These are phyloP conservation scores for Fusarium tupiense DNA, from an alignment of 2,329 filamentous ascomycete genomes.

Conservation along the genomic window DNA sequence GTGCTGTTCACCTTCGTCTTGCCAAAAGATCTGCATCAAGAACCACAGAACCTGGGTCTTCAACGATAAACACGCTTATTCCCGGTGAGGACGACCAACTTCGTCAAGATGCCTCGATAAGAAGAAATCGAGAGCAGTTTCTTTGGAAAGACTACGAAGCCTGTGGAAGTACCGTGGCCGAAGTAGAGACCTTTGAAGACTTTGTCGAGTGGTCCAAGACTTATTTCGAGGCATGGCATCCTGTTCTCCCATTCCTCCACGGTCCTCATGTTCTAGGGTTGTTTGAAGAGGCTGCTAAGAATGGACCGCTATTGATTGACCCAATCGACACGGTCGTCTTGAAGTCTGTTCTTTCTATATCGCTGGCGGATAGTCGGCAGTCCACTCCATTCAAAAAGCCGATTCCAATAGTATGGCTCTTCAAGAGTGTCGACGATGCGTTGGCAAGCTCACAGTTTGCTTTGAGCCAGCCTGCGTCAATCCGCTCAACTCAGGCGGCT, in stretches of 20 bases:
- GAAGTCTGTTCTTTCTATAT: conserved; percentile 62
- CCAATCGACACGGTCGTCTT: background rate
- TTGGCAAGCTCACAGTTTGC: conserved; percentile 59
- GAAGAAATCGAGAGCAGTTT: conserved; percentile 23
- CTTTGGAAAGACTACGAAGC: conserved; percentile 52
- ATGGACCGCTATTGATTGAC: conserved; percentile 28
- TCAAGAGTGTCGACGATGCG: conserved; percentile 59
- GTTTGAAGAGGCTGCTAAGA: conserved; percentile 55
- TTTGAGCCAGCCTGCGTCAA: conserved; percentile 57
- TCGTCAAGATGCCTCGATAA: conserved; percentile 31
- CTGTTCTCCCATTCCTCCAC: conserved; percentile 65
- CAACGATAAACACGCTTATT: conserved; percentile 51
- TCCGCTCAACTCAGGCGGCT: conserved; percentile 60
- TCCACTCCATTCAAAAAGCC: conserved; percentile 36
- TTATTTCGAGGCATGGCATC: conserved; percentile 69
- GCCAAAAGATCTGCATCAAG: conserved; percentile 38
- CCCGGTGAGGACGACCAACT: conserved; percentile 67
- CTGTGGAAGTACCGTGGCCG: conserved; percentile 1
- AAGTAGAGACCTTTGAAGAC: conserved; percentile 53
- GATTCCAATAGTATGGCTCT: conserved; percentile 57
- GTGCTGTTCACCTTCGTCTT: conserved; percentile 62
- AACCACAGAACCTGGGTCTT: conserved; percentile 14
- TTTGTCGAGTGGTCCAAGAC: conserved; percentile 60
- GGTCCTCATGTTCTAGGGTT: conserved; percentile 60
- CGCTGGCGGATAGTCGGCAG: conserved; percentile 62